Evolutionary conservation across 345 rosid species (phyloP).

Genomic region (Cochlearia excelsa): DNA sequence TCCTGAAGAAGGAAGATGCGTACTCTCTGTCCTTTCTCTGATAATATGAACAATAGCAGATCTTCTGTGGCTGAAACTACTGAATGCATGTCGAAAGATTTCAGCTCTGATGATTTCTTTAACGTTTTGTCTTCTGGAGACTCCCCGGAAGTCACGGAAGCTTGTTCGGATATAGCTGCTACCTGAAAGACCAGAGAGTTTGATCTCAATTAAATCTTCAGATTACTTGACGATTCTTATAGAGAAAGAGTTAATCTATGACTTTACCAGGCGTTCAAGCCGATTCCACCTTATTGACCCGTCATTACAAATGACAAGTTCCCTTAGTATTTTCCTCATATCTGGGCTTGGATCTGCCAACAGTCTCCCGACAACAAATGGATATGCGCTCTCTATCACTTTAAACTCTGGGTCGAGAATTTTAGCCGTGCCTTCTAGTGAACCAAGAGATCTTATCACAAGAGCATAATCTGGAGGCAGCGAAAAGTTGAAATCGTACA

Average conservation of each 20-base stretch:
- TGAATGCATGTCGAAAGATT: slow-evolving; percentile 79
- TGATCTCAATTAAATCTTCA: neutral
- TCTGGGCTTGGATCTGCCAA: slow-evolving; percentile 90
- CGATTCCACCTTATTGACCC: slow-evolving; percentile 96
- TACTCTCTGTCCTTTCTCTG: slow-evolving; percentile 78
- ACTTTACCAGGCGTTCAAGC: slow-evolving; percentile 77
- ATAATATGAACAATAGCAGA: slow-evolving; percentile 69
- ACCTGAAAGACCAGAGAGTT: slow-evolving; percentile 42
- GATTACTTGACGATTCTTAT: neutral
- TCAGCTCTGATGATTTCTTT: slow-evolving; percentile 51
- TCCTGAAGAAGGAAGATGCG: slow-evolving; percentile 75
- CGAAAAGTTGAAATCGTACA: slow-evolving; percentile 87
- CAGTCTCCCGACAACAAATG: slow-evolving; percentile 84
- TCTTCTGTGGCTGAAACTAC: slow-evolving; percentile 93
- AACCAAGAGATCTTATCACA: slow-evolving; percentile 89
- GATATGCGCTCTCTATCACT: slow-evolving; percentile 88
- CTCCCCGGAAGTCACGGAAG: slow-evolving; percentile 50
- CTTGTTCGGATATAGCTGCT: slow-evolving; percentile 87
- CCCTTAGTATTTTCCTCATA: slow-evolving; percentile 85
- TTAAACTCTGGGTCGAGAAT: slow-evolving; percentile 85
- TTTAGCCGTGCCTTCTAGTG: slow-evolving; percentile 97
- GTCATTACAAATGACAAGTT: slow-evolving; percentile 75
- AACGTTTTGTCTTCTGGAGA: slow-evolving; percentile 32
- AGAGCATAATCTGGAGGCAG: slow-evolving; percentile 94
- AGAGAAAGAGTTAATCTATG: slow-evolving; percentile 1